phyloP scores from a whole-genome alignment of 192 early-diverging fungal genomes.

The Cetraspora pellucida region DNA sequence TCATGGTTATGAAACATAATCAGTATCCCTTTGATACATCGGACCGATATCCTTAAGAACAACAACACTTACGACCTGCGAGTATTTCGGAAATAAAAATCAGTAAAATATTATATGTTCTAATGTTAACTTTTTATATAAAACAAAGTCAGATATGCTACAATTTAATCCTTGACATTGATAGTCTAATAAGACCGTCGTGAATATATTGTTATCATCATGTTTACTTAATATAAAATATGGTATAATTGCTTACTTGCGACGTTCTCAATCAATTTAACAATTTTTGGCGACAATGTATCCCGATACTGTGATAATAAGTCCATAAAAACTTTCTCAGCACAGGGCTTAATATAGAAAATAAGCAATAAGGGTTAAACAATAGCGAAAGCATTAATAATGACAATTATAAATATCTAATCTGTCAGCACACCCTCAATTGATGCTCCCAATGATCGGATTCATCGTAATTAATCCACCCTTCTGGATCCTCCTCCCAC shows the following conservation, averaged over 20 bases:
- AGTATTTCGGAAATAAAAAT: too few relatives aligned
- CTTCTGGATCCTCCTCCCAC: slow-evolving; percentile 89
- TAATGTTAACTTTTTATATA: not conserved
- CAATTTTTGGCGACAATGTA: slow-evolving; percentile 61
- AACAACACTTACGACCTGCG: too few relatives aligned
- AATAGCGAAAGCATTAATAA: slow-evolving; percentile 5
- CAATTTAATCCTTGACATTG: slow-evolving; percentile 23
- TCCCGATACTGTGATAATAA: slow-evolving; percentile 69
- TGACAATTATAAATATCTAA: not conserved
- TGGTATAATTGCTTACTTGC: slow-evolving; percentile 44
- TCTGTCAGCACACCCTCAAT: slow-evolving; percentile 49
- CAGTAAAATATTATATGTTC: too few relatives aligned
- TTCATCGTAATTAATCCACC: slow-evolving; percentile 77
- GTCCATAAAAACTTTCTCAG: slow-evolving; percentile 82
- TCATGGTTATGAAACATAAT: too few relatives aligned
- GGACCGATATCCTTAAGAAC: too few relatives aligned
- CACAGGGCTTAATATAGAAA: slow-evolving; percentile 61
- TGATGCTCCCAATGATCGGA: slow-evolving; percentile 86
- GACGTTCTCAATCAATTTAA: slow-evolving; percentile 61
- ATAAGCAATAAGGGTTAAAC: not conserved
- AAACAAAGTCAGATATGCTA: not conserved
- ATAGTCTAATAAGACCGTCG: slow-evolving; percentile 35
- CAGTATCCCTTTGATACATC: too few relatives aligned
- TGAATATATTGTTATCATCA: not conserved
- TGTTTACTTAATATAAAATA: not conserved